Evolutionary conservation across 441 rosid species (phyloP), one percentile per base, ranked within the genome.

Genomic region (Erodium chrysanthum): DNA sequence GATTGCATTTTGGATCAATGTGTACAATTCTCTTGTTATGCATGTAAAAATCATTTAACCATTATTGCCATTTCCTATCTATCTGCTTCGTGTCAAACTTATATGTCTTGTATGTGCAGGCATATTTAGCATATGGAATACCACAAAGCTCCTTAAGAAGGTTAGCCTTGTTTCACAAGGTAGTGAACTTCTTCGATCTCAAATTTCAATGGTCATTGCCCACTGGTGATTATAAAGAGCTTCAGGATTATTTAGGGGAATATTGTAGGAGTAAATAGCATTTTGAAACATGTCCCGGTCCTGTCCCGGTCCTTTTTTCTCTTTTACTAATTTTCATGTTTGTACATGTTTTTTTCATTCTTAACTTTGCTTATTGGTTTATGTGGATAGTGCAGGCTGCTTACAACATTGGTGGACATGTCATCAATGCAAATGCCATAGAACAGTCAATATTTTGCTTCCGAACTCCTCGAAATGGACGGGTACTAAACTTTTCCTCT

Each of bases 161-260:
- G 80, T 80, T 88, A 73, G 90, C 93, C 37, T 80, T 92, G 85
- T 88, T 92, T 80, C 93, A 92, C 84, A 90, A 92, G 96, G 96
- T 92, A 88, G 68, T 77, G 73, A 67, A 71, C 77, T 80, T 75
- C 69, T 68, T 72, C 60, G 14, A 10, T 10, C 66, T 68, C 42
- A 76, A 62, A 44, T 67, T 31, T 25, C 50, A 18, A 18, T 64
- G 62, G 68, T 65, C 56, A 12, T 22, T 46, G 64, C 21, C 21
- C 21, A 15, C 29, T 25, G 1, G 3, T 25, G 29, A 1, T 25
- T 25, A 25, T 25, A 25, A 25, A 25, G 29, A 25, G 29, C 29
- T 25, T 25, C 3, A 25, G 3, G 29, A 25, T 25, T 25, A 25
- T 25, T 25, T 25, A 25, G 29, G 29, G 3, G 29, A 25, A 25